Conservation (phyloP, 2,329 filamentous ascomycete species). For the Pseudocercospora macadamiae region DNA sequence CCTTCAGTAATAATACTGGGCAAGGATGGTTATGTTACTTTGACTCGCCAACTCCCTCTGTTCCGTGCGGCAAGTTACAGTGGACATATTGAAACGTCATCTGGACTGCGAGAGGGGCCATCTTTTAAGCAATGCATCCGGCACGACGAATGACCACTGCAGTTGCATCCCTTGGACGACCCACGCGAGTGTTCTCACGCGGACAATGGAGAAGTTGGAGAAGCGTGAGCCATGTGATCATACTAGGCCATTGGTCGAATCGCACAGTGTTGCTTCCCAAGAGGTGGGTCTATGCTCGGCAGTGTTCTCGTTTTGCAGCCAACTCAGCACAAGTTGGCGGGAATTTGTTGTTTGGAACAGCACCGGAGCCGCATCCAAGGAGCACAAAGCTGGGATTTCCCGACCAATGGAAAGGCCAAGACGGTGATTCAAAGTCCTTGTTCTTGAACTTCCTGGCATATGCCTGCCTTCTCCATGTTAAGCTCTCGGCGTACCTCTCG, state of each 20-base stretch:
- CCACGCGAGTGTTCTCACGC: neutral
- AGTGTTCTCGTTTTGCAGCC: slow-evolving; percentile 12
- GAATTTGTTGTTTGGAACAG: slow-evolving; percentile 8
- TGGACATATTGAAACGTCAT: neutral
- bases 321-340: slow-evolving; percentile 10
- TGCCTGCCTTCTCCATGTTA: neutral
- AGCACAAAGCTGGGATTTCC: neutral
- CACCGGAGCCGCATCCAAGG: slow-evolving; percentile 6
- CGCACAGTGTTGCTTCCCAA: neutral
- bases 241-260: neutral
- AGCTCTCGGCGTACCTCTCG: slow-evolving; percentile 3
- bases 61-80: neutral
- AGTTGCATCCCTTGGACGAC: neutral
- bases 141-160: neutral
- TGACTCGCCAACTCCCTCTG: neutral
- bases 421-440: neutral
- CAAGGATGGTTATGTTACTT: slow-evolving; percentile 2
- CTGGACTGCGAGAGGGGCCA: neutral
- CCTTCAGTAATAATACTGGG: neutral
- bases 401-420: neutral
- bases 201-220: neutral
- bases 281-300: neutral
- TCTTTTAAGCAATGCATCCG: neutral
- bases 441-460: slow-evolving; percentile 1
- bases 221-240: neutral